Conservation (phyloP, 2,329 filamentous ascomycete species). For the Coniochaeta sp. region DNA sequence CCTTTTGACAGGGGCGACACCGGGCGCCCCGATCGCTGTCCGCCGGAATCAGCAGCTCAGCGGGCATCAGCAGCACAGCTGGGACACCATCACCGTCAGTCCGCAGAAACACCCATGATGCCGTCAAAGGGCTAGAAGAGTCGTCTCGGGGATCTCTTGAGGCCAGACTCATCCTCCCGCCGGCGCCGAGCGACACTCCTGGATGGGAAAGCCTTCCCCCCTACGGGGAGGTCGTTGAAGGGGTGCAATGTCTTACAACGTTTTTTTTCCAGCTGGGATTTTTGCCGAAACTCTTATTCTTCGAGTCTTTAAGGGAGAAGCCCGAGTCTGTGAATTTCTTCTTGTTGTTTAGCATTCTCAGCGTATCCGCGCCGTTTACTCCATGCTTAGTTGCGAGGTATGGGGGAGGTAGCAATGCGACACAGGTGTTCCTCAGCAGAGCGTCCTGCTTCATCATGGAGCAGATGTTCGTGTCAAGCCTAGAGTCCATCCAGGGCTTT, state of each 20-base stretch:
- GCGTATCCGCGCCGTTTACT: conserved; percentile 24
- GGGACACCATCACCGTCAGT: not conserved
- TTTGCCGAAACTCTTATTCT: conserved; percentile 23
- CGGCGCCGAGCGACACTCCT: not conserved
- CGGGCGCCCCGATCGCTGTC: not conserved
- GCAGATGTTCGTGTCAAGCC: conserved; percentile 21
- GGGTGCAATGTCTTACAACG: conserved; percentile 18
- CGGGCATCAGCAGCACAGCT: not conserved
- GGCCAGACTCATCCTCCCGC: not conserved
- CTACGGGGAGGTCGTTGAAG: conserved; percentile 19
- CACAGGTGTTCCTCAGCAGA: conserved; percentile 19
- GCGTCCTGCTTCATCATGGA: conserved; percentile 15
- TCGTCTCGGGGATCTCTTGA: not conserved
- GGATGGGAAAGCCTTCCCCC: conserved; percentile 8
- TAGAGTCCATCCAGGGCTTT: conserved; percentile 23
- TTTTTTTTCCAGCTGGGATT: conserved; percentile 24
- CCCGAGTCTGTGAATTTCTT: conserved; percentile 18
- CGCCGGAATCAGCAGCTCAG: too few relatives aligned
- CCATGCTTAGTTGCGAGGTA: conserved; percentile 18
- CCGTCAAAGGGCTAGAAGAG: not conserved
- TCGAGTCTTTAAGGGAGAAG: conserved; percentile 16
- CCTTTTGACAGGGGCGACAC: not conserved
- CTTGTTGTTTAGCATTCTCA: conserved; percentile 21
- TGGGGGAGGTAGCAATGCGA: conserved; percentile 15
- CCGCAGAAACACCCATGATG: not conserved